Evolutionary conservation across 2,329 filamentous ascomycete genomes (phyloP), one percentile per base, ranked within the genome.

Genomic region (Metarhizium guizhouense): DNA sequence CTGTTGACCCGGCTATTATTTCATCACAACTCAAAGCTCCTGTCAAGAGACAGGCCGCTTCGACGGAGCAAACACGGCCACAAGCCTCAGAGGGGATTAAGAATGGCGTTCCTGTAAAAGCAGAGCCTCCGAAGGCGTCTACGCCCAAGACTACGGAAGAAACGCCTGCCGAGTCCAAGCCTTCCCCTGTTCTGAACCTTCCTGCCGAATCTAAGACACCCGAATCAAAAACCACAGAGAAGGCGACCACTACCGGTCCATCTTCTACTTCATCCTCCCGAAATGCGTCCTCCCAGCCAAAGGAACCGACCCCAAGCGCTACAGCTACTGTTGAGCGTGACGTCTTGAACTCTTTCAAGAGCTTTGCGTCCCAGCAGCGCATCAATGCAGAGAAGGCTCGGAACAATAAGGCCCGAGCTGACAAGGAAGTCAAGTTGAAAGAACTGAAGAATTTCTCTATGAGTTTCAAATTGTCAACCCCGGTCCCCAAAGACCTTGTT

Each of bases 401-500:
- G 49, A 74, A 69, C 59, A 80, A 72, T 62, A 86, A 85, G 68
- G 78, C 78, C 10, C 83, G 80, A 67, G 80, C 79, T 57, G 94
- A 97, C 68, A 95, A 95, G 69, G 90, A 92, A 62, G 85, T 94
- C 61, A 96, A 95, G 71, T 72, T 99, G 59, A 95, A 90, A 57
- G 94, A 99, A 72, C 74, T 99, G 56, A 95, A 94, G 77, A 96
- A 93, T 67, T 99, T 99, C 70, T 90, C 94, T 1, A 83, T 86
- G 62, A 94, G 83, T 67, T 99, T 99, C 78, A 97, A 97, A 74
- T 81, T 99, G 18, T 87, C 88, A 52, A 96, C 93, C 3, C 91
- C 92, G 6, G 91, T 99, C 11, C 94, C 94, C 1, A 85, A 83
- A 53, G 94, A 99, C 70, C 74, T 99, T 40, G 91, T 99, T 32